Percentiles rank a stretch among this genome's conserved stretches.
Evolutionary conservation across 2,329 filamentous ascomycete species (phyloP).

Genomic region (Stemphylium beticola): DNA sequence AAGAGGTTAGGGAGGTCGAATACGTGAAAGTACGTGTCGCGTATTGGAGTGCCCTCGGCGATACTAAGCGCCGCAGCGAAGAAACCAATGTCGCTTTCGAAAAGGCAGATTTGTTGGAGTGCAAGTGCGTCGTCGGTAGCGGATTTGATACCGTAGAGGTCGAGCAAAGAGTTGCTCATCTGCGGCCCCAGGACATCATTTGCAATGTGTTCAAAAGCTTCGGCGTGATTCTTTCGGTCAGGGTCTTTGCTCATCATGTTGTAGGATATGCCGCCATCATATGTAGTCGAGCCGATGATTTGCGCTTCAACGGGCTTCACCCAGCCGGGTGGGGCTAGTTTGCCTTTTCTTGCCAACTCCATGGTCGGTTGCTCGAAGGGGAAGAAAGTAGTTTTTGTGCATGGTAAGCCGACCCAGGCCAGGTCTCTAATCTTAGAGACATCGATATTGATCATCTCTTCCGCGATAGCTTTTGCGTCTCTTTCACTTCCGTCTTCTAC

Average conservation of each 20-base stretch:
- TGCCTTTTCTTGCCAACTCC: slow-evolving; percentile 1
- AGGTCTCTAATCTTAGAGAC: slow-evolving; percentile 14
- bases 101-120: slow-evolving; percentile 22
- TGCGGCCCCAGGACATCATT: slow-evolving; percentile 7
- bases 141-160: slow-evolving; percentile 2
- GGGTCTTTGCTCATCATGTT: slow-evolving; percentile 23
- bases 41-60: slow-evolving; percentile 8
- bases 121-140: slow-evolving; percentile 10
- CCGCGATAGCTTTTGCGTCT: neutral
- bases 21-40: slow-evolving; percentile 23
- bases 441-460: slow-evolving; percentile 13
- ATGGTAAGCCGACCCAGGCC: slow-evolving; percentile 23
- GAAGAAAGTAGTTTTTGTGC: slow-evolving; percentile 13
- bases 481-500: neutral
- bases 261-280: slow-evolving; percentile 24
- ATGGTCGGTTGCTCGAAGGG: slow-evolving; percentile 17
- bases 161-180: slow-evolving; percentile 1
- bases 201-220: neutral
- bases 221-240: slow-evolving; percentile 11
- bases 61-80: slow-evolving; percentile 22
- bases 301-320: slow-evolving; percentile 14
- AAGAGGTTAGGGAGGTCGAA: slow-evolving; percentile 26
- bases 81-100: slow-evolving; percentile 27
- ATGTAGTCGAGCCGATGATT: slow-evolving; percentile 22
- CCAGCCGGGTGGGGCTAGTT: neutral